Base-by-base conservation (phyloP, 192 early-diverging fungal species). In the Glomus cerebriforme region DNA sequence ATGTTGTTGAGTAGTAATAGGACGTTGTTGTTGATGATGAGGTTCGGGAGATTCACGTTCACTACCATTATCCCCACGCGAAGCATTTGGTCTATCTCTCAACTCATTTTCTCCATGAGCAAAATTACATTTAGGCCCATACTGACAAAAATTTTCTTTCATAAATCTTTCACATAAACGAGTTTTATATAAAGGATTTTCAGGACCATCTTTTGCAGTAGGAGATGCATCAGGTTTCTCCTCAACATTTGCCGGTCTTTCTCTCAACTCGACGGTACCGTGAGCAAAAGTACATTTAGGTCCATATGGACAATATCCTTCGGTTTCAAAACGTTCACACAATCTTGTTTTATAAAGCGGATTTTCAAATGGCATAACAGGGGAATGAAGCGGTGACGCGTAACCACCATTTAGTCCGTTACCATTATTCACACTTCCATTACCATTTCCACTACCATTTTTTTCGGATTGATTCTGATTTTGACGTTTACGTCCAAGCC, bases 291-390 rank as follows among this genome's bases (percentile, higher is more conserved):
- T 92, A 81, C 93, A 94, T 75, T 90, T 85, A 12, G 68, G 65
- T 24, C 90, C 91, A 76, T 94, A 94, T 8, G 92, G 92, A 70
- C 93, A 94, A 70, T 81, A 81, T 10, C 90, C 91, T 59, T 96
- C 95, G 1, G 84, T 88, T 82, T 94, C 92, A 78, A 91, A 96
- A 65, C 94, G 82, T 70, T 96, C 95, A 83, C 95, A 96, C 2
- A 96, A 85, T 73, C 92, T 86, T 5, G 95, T 96, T 80, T 96
- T 96, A 86, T 94, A 96, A 60, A 94, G 90, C 45, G 93, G 93
- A 80, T 91, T 94, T 79, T 92, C 90, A 19, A 85, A 82, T 3
- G 80, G 82, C 59, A 82, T 79, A 65, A 77, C 85, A 72, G 82
- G 86, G 62, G 81, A 84, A 72, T 73, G 75, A 32, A 64, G 73